Base-by-base conservation (phyloP, 495 filamentous ascomycete genomes). In the Penicillium dipodomyicola region DNA sequence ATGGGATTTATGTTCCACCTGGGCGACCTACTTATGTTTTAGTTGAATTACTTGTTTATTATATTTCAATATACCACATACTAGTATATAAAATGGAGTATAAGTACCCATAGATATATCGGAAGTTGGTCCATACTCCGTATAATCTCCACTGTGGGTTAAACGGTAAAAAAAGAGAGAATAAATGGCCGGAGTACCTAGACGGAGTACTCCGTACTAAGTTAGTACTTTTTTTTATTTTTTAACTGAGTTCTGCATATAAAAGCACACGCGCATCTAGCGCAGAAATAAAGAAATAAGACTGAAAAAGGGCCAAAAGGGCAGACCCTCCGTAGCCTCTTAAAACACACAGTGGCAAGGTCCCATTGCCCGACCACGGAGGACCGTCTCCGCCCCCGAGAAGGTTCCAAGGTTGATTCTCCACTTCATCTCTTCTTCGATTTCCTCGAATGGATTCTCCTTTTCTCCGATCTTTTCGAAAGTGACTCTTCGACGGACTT, bases 371-470 rank as follows among this genome's bases (percentile, higher is more conserved):
- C 15, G 25, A 23, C 23, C 27, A 41, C 51, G 35, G 35, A 39
- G 35, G 19, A 43, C 54, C 46, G 46, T 58, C 30, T 58, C 55
- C 55, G 48, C 55, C 55, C 48, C 41, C 27, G 6, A 25, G 52
- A 52, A 54, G 54, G 39, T 32, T 32, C 10, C 27, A 9, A 9
- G 27, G 27, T 33, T 12, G 11, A 33, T 33, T 50, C 53, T 60
- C 52, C 58, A 60, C 54, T 46, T 25, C 49, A 14, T 35, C 20
- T 40, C 20, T 40, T 40, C 14, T 8, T 22, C 27, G 12, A 42
- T 42, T 42, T 42, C 12, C 14, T 5, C 48, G n/a, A 14, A 11
- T 47, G 19, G 48, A 23, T 32, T 27, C 47, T 49, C 32, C 47
- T 30, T 49, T 49, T 32, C 20, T 25, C 32, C 32, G 30, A 30